These are phyloP conservation scores for Calocybe indica DNA, from an alignment of 768 basidiomycete species.

Conservation along the genomic window DNA sequence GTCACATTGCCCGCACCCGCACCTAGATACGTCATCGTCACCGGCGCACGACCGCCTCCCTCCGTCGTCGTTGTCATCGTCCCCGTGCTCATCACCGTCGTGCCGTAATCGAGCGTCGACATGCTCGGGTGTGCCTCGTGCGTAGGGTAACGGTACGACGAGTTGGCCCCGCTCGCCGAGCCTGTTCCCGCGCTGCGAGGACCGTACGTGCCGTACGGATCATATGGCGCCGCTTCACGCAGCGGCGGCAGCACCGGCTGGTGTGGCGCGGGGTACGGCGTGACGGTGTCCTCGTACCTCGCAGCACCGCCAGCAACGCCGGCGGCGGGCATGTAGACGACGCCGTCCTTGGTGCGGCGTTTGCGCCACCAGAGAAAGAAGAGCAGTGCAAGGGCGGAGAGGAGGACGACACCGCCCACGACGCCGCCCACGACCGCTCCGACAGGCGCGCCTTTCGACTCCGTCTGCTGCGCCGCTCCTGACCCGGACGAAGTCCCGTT, in stretches of 20 bases:
- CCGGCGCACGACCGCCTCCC: neutral
- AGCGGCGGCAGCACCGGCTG: neutral
- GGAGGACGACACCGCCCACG: slow-evolving; percentile 4
- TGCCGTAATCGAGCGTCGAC: neutral
- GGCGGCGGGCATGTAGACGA: neutral
- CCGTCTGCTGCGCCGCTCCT: neutral
- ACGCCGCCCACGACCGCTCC: slow-evolving; percentile 14
- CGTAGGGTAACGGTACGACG: no score
- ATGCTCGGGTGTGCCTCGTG: no score
- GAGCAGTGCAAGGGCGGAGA: neutral
- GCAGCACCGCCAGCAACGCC: neutral
- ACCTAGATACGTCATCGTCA: neutral
- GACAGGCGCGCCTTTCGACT: neutral
- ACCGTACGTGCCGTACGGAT: neutral
- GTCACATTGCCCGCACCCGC: neutral
- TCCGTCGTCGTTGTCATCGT: neutral
- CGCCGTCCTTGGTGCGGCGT: neutral
- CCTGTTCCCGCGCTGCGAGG: neutral
- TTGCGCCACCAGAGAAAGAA: slow-evolving; percentile 1
- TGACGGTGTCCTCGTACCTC: neutral
- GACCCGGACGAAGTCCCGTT: neutral
- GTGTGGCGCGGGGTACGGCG: neutral
- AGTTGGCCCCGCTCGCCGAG: neutral
- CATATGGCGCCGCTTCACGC: neutral
- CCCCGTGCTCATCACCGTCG: neutral